Evolutionary conservation across 1,284 basidiomycete genomes (phyloP).

Genomic region (Microbotryum lychnidis-dioicae): DNA sequence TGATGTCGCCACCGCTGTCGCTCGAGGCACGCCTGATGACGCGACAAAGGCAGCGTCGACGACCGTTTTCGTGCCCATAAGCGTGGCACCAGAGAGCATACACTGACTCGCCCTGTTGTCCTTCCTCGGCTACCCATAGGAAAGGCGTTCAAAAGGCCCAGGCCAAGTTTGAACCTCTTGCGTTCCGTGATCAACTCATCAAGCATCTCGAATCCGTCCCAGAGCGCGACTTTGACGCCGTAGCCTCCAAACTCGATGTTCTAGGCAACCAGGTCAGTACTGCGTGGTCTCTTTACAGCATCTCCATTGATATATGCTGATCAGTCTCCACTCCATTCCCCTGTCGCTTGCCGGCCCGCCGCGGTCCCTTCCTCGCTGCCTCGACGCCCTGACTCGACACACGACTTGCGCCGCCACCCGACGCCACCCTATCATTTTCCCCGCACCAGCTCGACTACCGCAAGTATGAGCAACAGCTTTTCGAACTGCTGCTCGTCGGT

Average conservation of each 20-base stretch:
- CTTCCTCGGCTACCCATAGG: conserved; percentile 1
- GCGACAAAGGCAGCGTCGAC: background rate
- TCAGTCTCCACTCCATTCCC: too few species aligned
- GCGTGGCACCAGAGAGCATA: background rate
- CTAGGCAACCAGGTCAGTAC: conserved; percentile 30
- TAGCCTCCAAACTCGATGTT: conserved; percentile 64
- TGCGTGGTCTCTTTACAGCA: background rate
- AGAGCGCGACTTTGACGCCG: conserved; percentile 66
- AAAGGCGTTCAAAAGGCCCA: conserved; percentile 45
- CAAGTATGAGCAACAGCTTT: conserved; percentile 92
- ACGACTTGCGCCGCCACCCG: background rate
- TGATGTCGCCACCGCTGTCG: background rate
- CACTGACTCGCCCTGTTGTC: background rate
- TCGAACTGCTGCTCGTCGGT: conserved; percentile 88
- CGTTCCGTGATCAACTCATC: conserved; percentile 90
- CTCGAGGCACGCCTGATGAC: background rate
- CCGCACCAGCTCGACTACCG: conserved; percentile 69
- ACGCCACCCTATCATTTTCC: background rate
- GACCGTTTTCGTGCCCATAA: background rate
- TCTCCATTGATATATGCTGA: too few species aligned
- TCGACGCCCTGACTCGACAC: background rate
- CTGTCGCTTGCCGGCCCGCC: too few species aligned
- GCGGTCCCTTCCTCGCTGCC: background rate
- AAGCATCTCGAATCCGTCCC: conserved; percentile 84
- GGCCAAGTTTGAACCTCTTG: conserved; percentile 55